Percentiles rank a stretch among this genome's conserved stretches.
phyloP scores from a whole-genome alignment of 1,139 yeast genomes.

The Torulaspora pretoriensis region DNA sequence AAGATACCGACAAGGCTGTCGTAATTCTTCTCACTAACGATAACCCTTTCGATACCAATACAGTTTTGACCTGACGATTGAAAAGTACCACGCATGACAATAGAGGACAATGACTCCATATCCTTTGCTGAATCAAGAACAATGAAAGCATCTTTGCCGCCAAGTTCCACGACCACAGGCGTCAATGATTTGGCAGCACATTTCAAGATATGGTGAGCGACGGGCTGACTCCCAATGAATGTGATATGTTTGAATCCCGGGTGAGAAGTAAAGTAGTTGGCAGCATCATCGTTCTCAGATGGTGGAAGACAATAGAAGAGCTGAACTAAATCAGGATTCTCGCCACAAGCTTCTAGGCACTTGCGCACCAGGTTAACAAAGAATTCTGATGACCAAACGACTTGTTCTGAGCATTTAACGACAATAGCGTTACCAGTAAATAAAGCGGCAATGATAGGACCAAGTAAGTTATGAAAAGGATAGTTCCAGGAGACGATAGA shows the following conservation, averaged over 20 bases:
- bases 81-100: constrained; percentile 88
- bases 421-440: constrained; percentile 90
- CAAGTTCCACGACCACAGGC: constrained; percentile 91
- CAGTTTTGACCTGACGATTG: constrained; percentile 98
- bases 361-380: constrained; percentile 65
- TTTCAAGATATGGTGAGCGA: constrained; percentile 79
- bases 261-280: constrained; percentile 75
- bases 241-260: constrained; percentile 82
- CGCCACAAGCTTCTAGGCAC: constrained; percentile 67
- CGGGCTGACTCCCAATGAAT: constrained; percentile 91
- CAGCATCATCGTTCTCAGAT: constrained; percentile 77
- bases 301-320: constrained; percentile 50
- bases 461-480: constrained; percentile 88
- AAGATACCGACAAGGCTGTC: constrained; percentile 55
- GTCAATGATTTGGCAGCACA: constrained; percentile 81
- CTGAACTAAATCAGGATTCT: constrained; percentile 79
- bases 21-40: constrained; percentile 67
- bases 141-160: constrained; percentile 90
- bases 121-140: constrained; percentile 71
- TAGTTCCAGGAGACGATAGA: constrained; percentile 96
- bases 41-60: constrained; percentile 92
- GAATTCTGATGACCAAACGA: constrained; percentile 87
- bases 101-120: constrained; percentile 62
- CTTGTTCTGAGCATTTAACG: constrained; percentile 91
- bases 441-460: constrained; percentile 83